A percentile compares a stretch with the other conserved stretches of the same genome.
Evolutionary conservation across 116 monocot genomes (phyloP).

Genomic region (Posidonia oceanica): DNA sequence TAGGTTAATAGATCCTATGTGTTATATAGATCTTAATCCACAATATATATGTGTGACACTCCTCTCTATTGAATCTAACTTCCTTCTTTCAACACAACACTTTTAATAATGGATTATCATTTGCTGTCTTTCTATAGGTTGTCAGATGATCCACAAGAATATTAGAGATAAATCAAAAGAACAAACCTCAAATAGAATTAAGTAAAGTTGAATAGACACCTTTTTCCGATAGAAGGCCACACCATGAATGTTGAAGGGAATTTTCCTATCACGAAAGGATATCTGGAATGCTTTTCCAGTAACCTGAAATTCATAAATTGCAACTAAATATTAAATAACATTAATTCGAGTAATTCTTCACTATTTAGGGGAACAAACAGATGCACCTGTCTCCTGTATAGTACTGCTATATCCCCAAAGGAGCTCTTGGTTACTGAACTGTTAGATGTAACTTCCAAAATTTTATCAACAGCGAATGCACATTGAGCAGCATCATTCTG

Average conservation of each 20-base stretch:
- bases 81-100: no score
- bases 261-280: constrained; percentile 71
- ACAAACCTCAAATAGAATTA: not conserved
- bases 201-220: constrained; percentile 25
- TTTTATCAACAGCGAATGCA: constrained; percentile 86
- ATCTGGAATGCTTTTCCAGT: constrained; percentile 85
- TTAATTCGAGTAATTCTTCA: not conserved
- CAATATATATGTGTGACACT: no score
- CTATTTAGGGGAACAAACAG: not conserved
- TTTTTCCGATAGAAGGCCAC: constrained; percentile 98
- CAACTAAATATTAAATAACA: not conserved
- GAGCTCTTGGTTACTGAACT: constrained; percentile 23
- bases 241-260: constrained; percentile 89
- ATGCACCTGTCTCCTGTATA: constrained; percentile 79
- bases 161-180: not conserved
- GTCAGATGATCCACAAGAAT: not conserved
- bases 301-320: constrained; percentile 33
- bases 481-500: constrained; percentile 85
- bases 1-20: no score
- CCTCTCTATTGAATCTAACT: no score
- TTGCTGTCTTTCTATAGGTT: not conserved
- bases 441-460: constrained; percentile 66
- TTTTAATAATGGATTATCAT: no score
- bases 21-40: no score
- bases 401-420: constrained; percentile 63